Evolutionary conservation across 2,329 filamentous ascomycete genomes (phyloP).

Genomic region (Phialophora expanda): DNA sequence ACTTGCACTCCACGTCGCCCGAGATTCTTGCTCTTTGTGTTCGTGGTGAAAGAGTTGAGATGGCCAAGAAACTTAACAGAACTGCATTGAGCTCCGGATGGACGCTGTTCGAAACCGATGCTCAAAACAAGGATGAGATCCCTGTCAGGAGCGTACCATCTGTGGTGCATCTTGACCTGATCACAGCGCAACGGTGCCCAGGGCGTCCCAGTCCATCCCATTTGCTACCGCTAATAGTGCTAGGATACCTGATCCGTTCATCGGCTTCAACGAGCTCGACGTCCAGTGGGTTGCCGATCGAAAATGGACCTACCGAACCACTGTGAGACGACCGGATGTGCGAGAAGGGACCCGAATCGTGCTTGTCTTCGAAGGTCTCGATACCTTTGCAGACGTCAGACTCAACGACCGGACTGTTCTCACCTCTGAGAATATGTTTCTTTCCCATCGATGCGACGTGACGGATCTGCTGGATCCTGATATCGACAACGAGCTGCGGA

Average conservation of each 20-base stretch:
- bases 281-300: conserved; percentile 4
- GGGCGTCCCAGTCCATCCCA: not conserved
- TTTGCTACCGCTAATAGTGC: not conserved
- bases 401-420: conserved; percentile 72
- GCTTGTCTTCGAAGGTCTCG: conserved; percentile 75
- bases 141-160: not conserved
- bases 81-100: conserved; percentile 3
- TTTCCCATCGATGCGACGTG: conserved; percentile 68
- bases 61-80: not conserved
- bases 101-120: conserved; percentile 1
- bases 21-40: not conserved
- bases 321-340: not conserved
- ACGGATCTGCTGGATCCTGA: conserved; percentile 39
- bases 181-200: conserved; percentile 1
- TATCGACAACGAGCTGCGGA: not conserved
- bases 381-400: conserved; percentile 75
- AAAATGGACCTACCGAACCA: conserved; percentile 1
- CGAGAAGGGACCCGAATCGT: conserved; percentile 48
- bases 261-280: conserved; percentile 4
- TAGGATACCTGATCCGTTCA: conserved; percentile 6
- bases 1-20: not conserved
- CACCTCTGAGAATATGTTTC: conserved; percentile 79
- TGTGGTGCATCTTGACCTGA: conserved; percentile 3
- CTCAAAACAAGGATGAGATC: not conserved
- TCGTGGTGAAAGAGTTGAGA: not conserved